phyloP scores from a whole-genome alignment of 768 basidiomycete genomes.

The Leucocoprinus sp. region DNA sequence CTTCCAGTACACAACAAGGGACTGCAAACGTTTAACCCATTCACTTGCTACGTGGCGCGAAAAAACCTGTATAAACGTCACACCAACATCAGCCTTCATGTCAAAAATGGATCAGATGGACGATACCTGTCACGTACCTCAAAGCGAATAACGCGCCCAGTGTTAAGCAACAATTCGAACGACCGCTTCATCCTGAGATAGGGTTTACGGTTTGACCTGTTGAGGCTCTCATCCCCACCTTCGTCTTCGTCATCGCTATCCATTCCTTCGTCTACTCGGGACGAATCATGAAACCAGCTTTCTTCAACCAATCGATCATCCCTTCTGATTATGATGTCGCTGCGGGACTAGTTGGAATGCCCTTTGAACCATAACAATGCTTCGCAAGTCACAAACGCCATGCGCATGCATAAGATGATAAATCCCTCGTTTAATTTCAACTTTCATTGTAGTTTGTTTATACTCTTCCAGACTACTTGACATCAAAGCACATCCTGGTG shows the following conservation, averaged over 20 bases:
- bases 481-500: slow-evolving; percentile 42
- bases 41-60: slow-evolving; percentile 62
- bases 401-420: slow-evolving; percentile 55
- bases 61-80: slow-evolving; percentile 41
- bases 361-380: slow-evolving; percentile 54
- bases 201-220: slow-evolving; percentile 32
- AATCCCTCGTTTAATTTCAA: slow-evolving; percentile 55
- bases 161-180: slow-evolving; percentile 69
- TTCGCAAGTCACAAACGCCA: slow-evolving; percentile 70
- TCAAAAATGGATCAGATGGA: background rate
- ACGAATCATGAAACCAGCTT: slow-evolving; percentile 25
- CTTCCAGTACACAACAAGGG: slow-evolving; percentile 73
- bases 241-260: slow-evolving; percentile 53
- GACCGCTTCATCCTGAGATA: slow-evolving; percentile 51
- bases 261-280: slow-evolving; percentile 29
- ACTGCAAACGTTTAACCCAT: slow-evolving; percentile 75
- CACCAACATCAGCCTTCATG: background rate
- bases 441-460: slow-evolving; percentile 32
- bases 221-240: slow-evolving; percentile 53
- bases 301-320: slow-evolving; percentile 24
- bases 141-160: slow-evolving; percentile 63
- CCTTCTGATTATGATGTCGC: slow-evolving; percentile 26
- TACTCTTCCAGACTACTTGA: slow-evolving; percentile 20
- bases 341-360: slow-evolving; percentile 43
- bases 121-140: slow-evolving; percentile 67